These are phyloP conservation scores for Taphrina deformans DNA, from an alignment of 1,139 yeast genomes.

Conservation along the genomic window DNA sequence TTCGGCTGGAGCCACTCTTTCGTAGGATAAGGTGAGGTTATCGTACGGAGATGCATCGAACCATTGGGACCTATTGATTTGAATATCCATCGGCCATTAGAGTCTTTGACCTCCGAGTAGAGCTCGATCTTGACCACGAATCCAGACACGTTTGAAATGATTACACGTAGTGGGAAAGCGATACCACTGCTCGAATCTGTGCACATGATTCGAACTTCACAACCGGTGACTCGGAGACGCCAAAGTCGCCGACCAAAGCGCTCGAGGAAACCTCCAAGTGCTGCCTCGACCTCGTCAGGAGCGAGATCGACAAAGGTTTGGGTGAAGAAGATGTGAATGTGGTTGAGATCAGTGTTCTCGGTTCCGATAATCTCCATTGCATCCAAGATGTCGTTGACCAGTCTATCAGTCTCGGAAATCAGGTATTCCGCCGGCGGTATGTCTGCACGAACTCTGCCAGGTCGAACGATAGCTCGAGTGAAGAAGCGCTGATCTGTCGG, in stretches of 20 bases:
- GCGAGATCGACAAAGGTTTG: constrained; percentile 82
- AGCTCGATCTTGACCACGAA: constrained; percentile 94
- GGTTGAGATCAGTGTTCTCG: constrained; percentile 91
- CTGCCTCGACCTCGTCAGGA: constrained; percentile 95
- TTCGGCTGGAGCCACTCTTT: constrained; percentile 98
- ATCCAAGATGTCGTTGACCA: constrained; percentile 93
- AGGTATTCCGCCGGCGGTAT: constrained; percentile 89
- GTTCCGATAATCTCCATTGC: constrained; percentile 93
- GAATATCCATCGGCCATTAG: constrained; percentile 94
- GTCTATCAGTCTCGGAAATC: constrained; percentile 91
- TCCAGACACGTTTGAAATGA: constrained; percentile 93
- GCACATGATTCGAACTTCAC: constrained; percentile 94
- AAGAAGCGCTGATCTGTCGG: constrained; percentile 92
- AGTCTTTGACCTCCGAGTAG: constrained; percentile 88
- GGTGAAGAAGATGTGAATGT: constrained; percentile 92
- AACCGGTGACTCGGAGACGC: constrained; percentile 95
- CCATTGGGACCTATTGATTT: constrained; percentile 87
- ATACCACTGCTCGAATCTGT: constrained; percentile 83
- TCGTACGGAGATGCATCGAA: constrained; percentile 93
- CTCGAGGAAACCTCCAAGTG: constrained; percentile 95
- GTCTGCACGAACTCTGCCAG: constrained; percentile 91
- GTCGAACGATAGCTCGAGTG: constrained; percentile 94
- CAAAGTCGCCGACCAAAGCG: constrained; percentile 95
- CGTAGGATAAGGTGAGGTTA: constrained; percentile 93
- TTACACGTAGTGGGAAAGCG: constrained; percentile 93